Evolutionary conservation across 306 rosid species (phyloP), one percentile per base, ranked within the genome.

Genomic region (Carpinus viminea): DNA sequence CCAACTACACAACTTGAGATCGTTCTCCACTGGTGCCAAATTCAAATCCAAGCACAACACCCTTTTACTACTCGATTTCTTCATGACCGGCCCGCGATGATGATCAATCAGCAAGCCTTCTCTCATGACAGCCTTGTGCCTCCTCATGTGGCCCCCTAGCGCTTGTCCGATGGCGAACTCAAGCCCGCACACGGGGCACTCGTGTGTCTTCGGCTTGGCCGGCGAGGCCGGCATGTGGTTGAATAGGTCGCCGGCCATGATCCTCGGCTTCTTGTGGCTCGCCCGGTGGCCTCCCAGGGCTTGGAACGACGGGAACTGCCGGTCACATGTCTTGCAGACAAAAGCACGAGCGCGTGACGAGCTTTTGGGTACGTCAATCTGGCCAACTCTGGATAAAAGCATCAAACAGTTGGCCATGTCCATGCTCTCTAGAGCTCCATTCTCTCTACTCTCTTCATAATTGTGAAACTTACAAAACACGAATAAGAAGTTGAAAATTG

Each of bases 241-340:
- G 0, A 43, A 21, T 5, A 36, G 78, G 31, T 71, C 85, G 24
- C 61, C 36, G 13, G 73, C 38, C 76, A 66, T 80, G 0, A 86
- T 77, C 77, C 84, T 92, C 0, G 87, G 86, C 51, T 90, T 94
- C 80, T 89, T 91, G 80, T 92, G 98, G 77, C 93, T 90, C 4
- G 98, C 93, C 28, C 98, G 74, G 80, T 93, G 98, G 1, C 97
- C 98, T 5, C 98, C 98, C 18, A 94, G 85, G 7, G 98, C 98
- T 68, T 94, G 98, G 74, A 91, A 92, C 46, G 96, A 87, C 15
- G 88, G 47, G 60, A 94, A 94, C 20, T 78, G 72, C 20, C 85
- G 83, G 64, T 81, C 73, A 70, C 97, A 91, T 0, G 97, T 89
- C 75, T 92, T 94, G 92, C 98, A 94, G 51, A 36, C 74, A 13